Evolutionary conservation across 805 yeast genomes (phyloP).

Genomic region (Kodamaea kaohsiungensis): DNA sequence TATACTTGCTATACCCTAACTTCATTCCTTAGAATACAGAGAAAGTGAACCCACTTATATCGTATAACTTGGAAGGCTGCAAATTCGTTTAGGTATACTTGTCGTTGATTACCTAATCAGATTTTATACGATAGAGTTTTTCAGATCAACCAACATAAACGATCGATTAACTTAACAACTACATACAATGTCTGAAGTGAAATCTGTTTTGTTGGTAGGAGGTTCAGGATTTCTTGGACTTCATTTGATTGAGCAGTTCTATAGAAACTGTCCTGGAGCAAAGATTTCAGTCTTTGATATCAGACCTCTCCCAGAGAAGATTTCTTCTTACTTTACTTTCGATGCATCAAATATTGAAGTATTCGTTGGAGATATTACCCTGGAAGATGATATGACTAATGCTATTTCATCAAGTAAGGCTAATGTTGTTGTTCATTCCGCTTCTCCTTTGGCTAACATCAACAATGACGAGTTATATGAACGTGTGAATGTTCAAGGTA

Average conservation of each 20-base stretch:
- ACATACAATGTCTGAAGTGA: slow-evolving; percentile 18
- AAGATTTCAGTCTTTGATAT: slow-evolving; percentile 86
- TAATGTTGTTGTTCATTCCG: slow-evolving; percentile 86
- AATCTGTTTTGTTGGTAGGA: slow-evolving; percentile 83
- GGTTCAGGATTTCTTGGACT: slow-evolving; percentile 95
- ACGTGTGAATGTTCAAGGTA: slow-evolving; percentile 90
- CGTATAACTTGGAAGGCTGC: no score
- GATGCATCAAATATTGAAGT: slow-evolving; percentile 56
- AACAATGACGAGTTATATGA: slow-evolving; percentile 73
- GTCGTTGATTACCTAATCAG: not conserved
- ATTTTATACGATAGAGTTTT: not conserved
- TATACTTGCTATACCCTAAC: no score
- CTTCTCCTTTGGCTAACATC: slow-evolving; percentile 93
- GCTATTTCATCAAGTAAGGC: slow-evolving; percentile 65
- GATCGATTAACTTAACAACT: not conserved
- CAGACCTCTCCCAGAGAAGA: slow-evolving; percentile 75
- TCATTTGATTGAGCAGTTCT: slow-evolving; percentile 85
- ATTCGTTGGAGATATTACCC: slow-evolving; percentile 84
- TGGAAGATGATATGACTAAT: slow-evolving; percentile 59
- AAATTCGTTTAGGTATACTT: no score
- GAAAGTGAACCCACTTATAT: no score
- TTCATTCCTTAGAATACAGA: no score
- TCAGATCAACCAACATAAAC: not conserved
- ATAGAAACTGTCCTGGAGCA: slow-evolving; percentile 63
- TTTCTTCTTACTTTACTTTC: slow-evolving; percentile 76